These are phyloP conservation scores for Salvia sclarea DNA, from an alignment of 305 asterid genomes.

Conservation along the genomic window DNA sequence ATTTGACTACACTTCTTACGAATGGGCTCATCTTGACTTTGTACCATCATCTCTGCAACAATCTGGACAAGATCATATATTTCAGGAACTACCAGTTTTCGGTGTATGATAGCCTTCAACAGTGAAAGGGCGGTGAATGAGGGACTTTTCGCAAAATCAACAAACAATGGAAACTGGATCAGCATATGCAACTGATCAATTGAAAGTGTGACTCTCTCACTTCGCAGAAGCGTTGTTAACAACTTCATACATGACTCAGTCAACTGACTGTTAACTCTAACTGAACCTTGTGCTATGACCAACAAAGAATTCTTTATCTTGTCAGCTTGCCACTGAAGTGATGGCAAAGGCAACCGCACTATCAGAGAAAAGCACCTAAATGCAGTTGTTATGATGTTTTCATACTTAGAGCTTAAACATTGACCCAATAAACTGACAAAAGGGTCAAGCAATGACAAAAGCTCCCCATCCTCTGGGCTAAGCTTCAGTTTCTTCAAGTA, in stretches of 20 bases:
- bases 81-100: slow-evolving; percentile 82
- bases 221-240: slow-evolving; percentile 69
- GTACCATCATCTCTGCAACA: slow-evolving; percentile 85
- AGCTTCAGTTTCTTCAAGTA: slow-evolving; percentile 66
- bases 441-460: slow-evolving; percentile 71
- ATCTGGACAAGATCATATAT: slow-evolving; percentile 72
- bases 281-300: slow-evolving; percentile 76
- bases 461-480: slow-evolving; percentile 48
- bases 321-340: slow-evolving; percentile 69
- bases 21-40: slow-evolving; percentile 77
- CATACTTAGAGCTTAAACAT: slow-evolving; percentile 83
- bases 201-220: slow-evolving; percentile 72
- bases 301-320: slow-evolving; percentile 73
- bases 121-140: slow-evolving; percentile 79
- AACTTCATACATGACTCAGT: slow-evolving; percentile 80
- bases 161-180: slow-evolving; percentile 83
- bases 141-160: slow-evolving; percentile 87
- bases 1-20: slow-evolving; percentile 88
- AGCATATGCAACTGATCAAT: slow-evolving; percentile 77
- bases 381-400: slow-evolving; percentile 62
- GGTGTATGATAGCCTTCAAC: slow-evolving; percentile 74
- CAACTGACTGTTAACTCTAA: slow-evolving; percentile 60
- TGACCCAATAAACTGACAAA: slow-evolving; percentile 64
- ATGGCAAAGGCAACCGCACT: slow-evolving; percentile 75
- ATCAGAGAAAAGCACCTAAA: slow-evolving; percentile 71